A percentile compares a stretch with the other conserved stretches of the same genome.
Evolutionary conservation across 805 yeast species (phyloP).

Genomic region (Yamadazyma scolyti): DNA sequence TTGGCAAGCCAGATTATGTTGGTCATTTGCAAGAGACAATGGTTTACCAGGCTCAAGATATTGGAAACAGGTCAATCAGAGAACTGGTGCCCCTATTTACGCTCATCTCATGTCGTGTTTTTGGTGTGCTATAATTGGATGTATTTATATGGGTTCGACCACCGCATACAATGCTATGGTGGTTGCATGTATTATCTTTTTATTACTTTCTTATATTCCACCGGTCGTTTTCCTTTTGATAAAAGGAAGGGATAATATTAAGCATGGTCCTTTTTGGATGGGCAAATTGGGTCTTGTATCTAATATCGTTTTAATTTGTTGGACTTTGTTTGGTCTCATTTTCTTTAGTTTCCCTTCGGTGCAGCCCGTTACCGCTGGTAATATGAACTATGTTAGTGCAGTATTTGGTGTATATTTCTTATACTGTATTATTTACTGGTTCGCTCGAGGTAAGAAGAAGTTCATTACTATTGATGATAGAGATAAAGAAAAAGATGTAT

Average conservation of each 20-base stretch:
- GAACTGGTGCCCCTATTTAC: conserved; percentile 51
- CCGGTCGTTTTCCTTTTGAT: conserved; percentile 47
- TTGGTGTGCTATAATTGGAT: conserved; percentile 53
- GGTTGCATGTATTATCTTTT: conserved; percentile 55
- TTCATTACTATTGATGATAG: conserved; percentile 20
- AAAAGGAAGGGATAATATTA: conserved; percentile 48
- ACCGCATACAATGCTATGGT: conserved; percentile 66
- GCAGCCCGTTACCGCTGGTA: conserved; percentile 56
- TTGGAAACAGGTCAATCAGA: conserved; percentile 46
- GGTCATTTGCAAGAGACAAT: conserved; percentile 66
- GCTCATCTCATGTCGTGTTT: conserved; percentile 54
- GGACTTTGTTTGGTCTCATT: conserved; percentile 57
- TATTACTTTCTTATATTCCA: conserved; percentile 53
- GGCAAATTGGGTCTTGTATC: conserved; percentile 50
- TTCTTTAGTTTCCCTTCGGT: conserved; percentile 63
- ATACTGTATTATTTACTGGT: conserved; percentile 52
- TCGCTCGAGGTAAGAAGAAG: conserved; percentile 26
- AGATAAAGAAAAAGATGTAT: conserved; percentile 15
- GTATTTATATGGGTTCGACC: conserved; percentile 60
- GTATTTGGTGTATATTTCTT: conserved; percentile 41
- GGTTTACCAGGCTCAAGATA: conserved; percentile 54
- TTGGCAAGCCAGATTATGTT: conserved; percentile 63
- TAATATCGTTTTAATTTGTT: conserved; percentile 47
- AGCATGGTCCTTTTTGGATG: conserved; percentile 65
- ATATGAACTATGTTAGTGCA: conserved; percentile 66